These are phyloP conservation scores for Colletotrichum cordylinicola DNA, from an alignment of 2,329 filamentous ascomycete genomes.

Conservation along the genomic window DNA sequence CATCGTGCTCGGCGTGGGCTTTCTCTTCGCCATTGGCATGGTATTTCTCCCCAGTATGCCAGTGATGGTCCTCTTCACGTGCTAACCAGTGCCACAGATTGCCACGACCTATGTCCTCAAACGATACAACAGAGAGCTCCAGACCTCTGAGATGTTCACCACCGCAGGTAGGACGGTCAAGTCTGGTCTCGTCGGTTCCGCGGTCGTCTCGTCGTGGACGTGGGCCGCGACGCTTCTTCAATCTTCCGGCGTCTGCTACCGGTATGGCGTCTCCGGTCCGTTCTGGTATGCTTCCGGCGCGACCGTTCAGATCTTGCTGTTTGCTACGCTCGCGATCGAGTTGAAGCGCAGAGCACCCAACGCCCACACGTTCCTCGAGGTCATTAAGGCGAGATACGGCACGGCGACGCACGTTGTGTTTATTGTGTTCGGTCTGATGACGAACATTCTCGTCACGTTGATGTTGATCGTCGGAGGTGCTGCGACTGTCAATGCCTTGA, in stretches of 20 bases:
- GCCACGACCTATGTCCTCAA: slow-evolving; percentile 74
- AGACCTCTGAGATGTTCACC: slow-evolving; percentile 87
- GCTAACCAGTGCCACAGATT: slow-evolving; percentile 43
- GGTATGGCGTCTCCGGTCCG: slow-evolving; percentile 64
- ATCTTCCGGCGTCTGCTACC: slow-evolving; percentile 75
- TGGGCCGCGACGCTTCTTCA: slow-evolving; percentile 81
- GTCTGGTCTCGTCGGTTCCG: slow-evolving; percentile 79
- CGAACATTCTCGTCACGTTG: slow-evolving; percentile 74
- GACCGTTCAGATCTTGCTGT: slow-evolving; percentile 81
- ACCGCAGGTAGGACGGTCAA: slow-evolving; percentile 83
- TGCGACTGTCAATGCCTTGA: slow-evolving; percentile 63
- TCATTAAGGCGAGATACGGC: slow-evolving; percentile 77
- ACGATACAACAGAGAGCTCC: slow-evolving; percentile 68
- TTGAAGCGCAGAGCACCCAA: slow-evolving; percentile 81
- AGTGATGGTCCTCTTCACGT: background rate
- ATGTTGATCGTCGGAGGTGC: slow-evolving; percentile 84
- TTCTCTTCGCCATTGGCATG: slow-evolving; percentile 78
- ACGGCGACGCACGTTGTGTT: slow-evolving; percentile 70
- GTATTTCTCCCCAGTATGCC: slow-evolving; percentile 23
- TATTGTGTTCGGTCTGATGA: slow-evolving; percentile 77
- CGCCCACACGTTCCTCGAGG: slow-evolving; percentile 78
- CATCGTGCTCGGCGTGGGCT: slow-evolving; percentile 76
- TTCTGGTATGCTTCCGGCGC: slow-evolving; percentile 64
- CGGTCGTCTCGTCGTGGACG: slow-evolving; percentile 85
- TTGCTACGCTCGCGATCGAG: slow-evolving; percentile 85